These are phyloP conservation scores for Simplicillium aogashimaense DNA, from an alignment of 2,329 filamentous ascomycete species.

Conservation along the genomic window DNA sequence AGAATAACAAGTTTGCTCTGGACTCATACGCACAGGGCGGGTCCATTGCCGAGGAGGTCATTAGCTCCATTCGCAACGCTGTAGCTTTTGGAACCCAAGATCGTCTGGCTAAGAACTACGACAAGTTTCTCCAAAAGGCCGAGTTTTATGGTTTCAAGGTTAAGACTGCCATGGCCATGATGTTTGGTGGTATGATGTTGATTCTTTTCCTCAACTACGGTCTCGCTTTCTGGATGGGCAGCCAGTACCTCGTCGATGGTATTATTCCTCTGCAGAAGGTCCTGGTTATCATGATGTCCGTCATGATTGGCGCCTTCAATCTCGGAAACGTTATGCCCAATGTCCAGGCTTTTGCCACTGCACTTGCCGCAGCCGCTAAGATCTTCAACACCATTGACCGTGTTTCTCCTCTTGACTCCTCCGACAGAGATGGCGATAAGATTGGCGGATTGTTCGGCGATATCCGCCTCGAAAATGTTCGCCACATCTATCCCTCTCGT, in stretches of 20 bases:
- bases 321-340: conserved; percentile 83
- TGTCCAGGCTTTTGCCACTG: conserved; percentile 74
- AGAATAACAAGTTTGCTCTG: conserved; percentile 69
- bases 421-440: conserved; percentile 57
- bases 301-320: conserved; percentile 89
- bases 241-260: conserved; percentile 58
- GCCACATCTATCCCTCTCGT: conserved; percentile 89
- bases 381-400: conserved; percentile 94
- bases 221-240: conserved; percentile 82
- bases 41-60: conserved; percentile 84
- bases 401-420: conserved; percentile 71
- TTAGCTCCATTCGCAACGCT: conserved; percentile 87
- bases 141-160: conserved; percentile 68
- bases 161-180: conserved; percentile 62
- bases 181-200: conserved; percentile 77
- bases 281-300: conserved; percentile 77
- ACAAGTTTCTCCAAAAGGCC: conserved; percentile 61
- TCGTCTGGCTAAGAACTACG: conserved; percentile 80
- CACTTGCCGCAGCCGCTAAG: conserved; percentile 75
- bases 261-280: conserved; percentile 60
- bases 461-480: conserved; percentile 73
- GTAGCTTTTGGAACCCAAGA: conserved; percentile 90
- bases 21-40: conserved; percentile 76
- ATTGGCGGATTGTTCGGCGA: conserved; percentile 65
- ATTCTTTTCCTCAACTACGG: conserved; percentile 82